Evolutionary conservation across 1,284 basidiomycete genomes (phyloP).

Genomic region (Cutaneotrichosporon sp.): DNA sequence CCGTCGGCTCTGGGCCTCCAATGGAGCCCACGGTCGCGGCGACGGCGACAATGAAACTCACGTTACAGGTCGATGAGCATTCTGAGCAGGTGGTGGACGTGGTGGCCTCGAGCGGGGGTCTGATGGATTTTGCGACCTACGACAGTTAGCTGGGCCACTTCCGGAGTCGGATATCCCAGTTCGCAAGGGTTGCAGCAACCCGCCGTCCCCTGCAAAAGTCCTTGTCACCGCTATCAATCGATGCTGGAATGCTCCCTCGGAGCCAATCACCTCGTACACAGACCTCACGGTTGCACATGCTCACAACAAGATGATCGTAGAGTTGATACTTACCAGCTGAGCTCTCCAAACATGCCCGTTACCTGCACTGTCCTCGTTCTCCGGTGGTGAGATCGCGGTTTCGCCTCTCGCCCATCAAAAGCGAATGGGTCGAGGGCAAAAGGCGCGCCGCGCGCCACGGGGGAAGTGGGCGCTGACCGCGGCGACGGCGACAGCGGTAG

Average conservation of each 20-base stretch:
- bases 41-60: background rate
- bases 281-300: background rate
- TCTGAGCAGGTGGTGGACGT: background rate
- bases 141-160: background rate
- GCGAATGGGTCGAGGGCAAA: background rate
- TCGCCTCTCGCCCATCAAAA: background rate
- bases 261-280: background rate
- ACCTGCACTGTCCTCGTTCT: background rate
- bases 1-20: too few relatives aligned
- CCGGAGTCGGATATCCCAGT: too few relatives aligned
- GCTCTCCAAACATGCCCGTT: background rate
- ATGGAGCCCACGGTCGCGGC: too few relatives aligned
- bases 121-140: background rate
- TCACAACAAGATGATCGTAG: too few relatives aligned
- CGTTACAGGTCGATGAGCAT: background rate
- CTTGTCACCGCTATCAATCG: too few relatives aligned
- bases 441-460: background rate
- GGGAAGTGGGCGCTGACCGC: background rate
- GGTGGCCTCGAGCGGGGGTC: background rate
- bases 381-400: background rate
- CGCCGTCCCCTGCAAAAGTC: too few relatives aligned
- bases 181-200: too few relatives aligned
- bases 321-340: background rate
- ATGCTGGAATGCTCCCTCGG: background rate
- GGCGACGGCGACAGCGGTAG: background rate